A percentile compares a stretch with the other conserved stretches of the same genome.
phyloP scores from a whole-genome alignment of 202 grass and related monocot species.

The Zizania palustris region DNA sequence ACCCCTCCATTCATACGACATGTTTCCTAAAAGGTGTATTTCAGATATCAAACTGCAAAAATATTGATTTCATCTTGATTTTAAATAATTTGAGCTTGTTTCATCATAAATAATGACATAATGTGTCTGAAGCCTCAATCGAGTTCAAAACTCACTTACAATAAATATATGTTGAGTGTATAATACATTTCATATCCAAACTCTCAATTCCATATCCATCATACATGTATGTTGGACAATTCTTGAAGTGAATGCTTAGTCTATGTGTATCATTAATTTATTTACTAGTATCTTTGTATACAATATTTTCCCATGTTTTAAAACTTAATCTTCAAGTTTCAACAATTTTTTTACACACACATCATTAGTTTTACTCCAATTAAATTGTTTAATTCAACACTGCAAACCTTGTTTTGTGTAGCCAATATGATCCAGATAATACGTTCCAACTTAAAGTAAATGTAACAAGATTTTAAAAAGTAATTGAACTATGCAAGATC shows the following conservation, averaged over 20 bases:
- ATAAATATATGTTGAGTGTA: not conserved
- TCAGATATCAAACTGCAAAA: not conserved
- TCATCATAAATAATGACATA: not conserved
- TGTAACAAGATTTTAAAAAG: not conserved
- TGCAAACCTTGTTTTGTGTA: not conserved
- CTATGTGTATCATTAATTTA: not conserved
- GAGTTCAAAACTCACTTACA: not conserved
- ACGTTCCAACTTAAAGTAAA: not conserved
- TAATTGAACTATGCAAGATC: not conserved
- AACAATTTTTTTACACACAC: not conserved
- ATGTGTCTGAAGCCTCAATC: not conserved
- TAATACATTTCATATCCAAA: not conserved
- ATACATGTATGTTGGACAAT: not conserved
- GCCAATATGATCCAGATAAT: not conserved
- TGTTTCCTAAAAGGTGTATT: constrained; percentile 1
- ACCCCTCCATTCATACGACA: not conserved
- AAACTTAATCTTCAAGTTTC: constrained; percentile 3
- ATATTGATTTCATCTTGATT: not conserved
- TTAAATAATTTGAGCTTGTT: not conserved
- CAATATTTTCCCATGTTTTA: not conserved
- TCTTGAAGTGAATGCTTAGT: not conserved
- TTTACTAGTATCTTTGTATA: not conserved
- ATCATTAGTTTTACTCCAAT: not conserved
- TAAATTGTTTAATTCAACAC: not conserved
- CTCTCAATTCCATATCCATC: not conserved